Evolutionary conservation across 1,284 basidiomycete species (phyloP).

Genomic region (Tilletia walkeri): DNA sequence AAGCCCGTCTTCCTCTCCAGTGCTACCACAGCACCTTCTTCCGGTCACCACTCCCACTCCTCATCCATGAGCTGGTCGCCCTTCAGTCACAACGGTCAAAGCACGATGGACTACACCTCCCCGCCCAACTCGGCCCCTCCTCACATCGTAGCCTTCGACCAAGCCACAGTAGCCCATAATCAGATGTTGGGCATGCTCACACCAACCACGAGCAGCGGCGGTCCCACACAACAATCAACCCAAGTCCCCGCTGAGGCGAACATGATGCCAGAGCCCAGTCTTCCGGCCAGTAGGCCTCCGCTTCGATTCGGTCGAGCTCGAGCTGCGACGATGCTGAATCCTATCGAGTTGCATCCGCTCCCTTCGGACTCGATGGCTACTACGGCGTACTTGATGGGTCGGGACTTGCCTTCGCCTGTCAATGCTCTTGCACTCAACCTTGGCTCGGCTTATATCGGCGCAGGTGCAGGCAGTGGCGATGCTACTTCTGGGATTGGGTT

Average conservation of each 20-base stretch:
- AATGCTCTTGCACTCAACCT: constrained; percentile 12
- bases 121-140: neutral
- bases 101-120: too few relatives aligned
- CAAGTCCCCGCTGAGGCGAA: neutral
- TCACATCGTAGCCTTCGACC: neutral
- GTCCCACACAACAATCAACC: too few relatives aligned
- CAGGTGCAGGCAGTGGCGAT: neutral
- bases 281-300: too few relatives aligned
- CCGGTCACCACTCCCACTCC: neutral
- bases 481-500: too few relatives aligned
- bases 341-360: constrained; percentile 6
- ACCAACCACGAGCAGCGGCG: neutral
- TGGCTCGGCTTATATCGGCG: constrained; percentile 13
- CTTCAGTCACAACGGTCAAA: too few relatives aligned
- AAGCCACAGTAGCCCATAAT: neutral
- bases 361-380: constrained; percentile 4
- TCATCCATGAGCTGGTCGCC: too few relatives aligned
- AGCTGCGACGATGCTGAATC: constrained; percentile 16
- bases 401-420: neutral
- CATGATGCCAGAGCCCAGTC: neutral
- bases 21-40: neutral
- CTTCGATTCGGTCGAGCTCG: neutral
- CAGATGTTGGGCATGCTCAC: constrained; percentile 6
- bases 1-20: constrained; percentile 1
- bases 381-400: neutral